phyloP scores from a whole-genome alignment of 2,329 filamentous ascomycete species.

The Penicillium sp. region DNA sequence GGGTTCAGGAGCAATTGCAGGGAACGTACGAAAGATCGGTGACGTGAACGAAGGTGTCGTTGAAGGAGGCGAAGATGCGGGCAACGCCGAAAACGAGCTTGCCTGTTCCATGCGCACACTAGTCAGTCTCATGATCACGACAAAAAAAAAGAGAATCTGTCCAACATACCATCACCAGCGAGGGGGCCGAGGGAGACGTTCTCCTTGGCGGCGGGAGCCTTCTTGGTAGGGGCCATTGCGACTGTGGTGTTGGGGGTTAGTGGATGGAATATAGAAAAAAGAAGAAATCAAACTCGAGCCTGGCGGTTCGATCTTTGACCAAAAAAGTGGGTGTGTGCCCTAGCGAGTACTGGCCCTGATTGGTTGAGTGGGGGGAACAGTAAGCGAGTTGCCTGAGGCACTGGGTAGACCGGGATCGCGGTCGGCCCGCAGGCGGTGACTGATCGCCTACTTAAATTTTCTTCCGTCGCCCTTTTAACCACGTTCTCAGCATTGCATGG shows the following conservation, averaged over 20 bases:
- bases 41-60: conserved; percentile 94
- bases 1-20: neutral
- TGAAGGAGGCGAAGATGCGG: conserved; percentile 95
- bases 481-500: conserved; percentile 8
- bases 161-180: conserved; percentile 78
- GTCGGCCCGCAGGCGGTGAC: conserved; percentile 33
- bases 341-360: conserved; percentile 29
- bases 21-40: conserved; percentile 88
- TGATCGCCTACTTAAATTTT: conserved; percentile 28
- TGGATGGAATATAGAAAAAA: conserved; percentile 41
- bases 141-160: neutral
- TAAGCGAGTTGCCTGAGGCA: conserved; percentile 31
- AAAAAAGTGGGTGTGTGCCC: conserved; percentile 39
- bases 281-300: conserved; percentile 25
- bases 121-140: conserved; percentile 10
- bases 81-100: conserved; percentile 98
- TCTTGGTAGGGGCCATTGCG: conserved; percentile 84
- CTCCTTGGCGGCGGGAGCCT: conserved; percentile 75
- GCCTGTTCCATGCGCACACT: conserved; percentile 50
- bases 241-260: conserved; percentile 41
- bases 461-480: conserved; percentile 1
- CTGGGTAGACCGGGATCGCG: conserved; percentile 2
- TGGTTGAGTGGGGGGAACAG: conserved; percentile 18
- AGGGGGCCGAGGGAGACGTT: conserved; percentile 98
- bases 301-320: conserved; percentile 18